Evolutionary conservation across 306 rosid species (phyloP), one percentile per base, ranked within the genome.

Genomic region (Coriaria nepalensis): DNA sequence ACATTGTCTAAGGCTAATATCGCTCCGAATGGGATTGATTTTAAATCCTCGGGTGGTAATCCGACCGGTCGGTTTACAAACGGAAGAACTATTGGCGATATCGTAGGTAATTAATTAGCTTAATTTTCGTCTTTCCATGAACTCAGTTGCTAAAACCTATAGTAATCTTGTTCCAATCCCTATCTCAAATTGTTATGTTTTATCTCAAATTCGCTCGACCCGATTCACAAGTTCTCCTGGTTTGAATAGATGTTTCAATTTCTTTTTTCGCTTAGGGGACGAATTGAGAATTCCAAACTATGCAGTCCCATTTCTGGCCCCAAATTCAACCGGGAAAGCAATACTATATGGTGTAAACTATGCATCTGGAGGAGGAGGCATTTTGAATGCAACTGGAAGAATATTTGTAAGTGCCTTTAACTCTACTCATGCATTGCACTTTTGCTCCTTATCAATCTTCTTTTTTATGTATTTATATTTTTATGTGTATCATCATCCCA

Each of bases 361-460:
- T 54, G 98, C 95, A 54, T 90, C 98, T 0, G 98, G 98, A 40
- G 98, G 94, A 37, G 98, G 93, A 54, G 95, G 98, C 39, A 77
- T 85, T 58, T 47, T 90, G 46, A 90, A 90, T 55, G 85, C 98
- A n/a, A 90, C 98, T 10, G 95, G 98, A 65, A 77, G 85, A 79
- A 85, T 90, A 67, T 85, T 90, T 79, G 95, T 90, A 4, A 56
- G 87, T 49, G 37, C 47, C 9, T 43, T 44, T 38, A 12, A 33
- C 45, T 2, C 62, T 45, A 38, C 41, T 37, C 4, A n/a, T 55
- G 10, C 20, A 38, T 11, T 11, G 2, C 4, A 9, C 4, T 29
- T 13, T 45, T 5, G 35, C 13, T 11, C 29, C 4, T 15, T 9
- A 20, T 20, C 29, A 20, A 20, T 20, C 29, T 20, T 20, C 29